Percentiles rank a stretch among this genome's conserved stretches.
phyloP scores from a whole-genome alignment of 2,329 filamentous ascomycete genomes.

The Paecilomyces niveus region DNA sequence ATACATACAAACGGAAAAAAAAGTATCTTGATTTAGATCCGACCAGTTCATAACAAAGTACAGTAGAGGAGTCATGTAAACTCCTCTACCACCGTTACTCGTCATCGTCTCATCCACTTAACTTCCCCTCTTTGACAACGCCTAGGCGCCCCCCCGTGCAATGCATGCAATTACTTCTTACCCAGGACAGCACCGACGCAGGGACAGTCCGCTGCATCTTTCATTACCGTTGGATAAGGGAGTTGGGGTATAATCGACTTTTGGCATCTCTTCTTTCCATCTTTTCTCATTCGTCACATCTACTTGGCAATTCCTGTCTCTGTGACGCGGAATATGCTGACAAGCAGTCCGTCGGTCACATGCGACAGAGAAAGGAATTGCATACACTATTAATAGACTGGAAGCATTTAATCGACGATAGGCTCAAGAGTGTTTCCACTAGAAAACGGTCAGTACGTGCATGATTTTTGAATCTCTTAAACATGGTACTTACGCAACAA shows the following conservation, averaged over 20 bases:
- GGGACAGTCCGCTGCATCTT: neutral
- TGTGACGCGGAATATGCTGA: neutral
- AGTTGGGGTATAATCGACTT: neutral
- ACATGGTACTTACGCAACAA: slow-evolving; percentile 47
- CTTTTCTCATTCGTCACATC: neutral
- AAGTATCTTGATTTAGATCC: neutral
- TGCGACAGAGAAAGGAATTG: neutral
- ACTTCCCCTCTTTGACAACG: neutral
- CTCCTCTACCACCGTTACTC: neutral
- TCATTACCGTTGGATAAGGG: neutral
- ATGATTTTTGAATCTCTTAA: neutral
- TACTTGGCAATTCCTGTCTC: neutral
- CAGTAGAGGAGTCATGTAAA: neutral
- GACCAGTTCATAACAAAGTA: neutral
- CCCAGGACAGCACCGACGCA: neutral
- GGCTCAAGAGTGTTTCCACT: slow-evolving; percentile 44
- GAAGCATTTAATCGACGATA: slow-evolving; percentile 28
- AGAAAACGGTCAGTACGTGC: slow-evolving; percentile 7
- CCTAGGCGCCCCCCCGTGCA: neutral
- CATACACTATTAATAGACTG: neutral
- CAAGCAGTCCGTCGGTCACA: neutral
- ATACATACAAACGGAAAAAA: neutral
- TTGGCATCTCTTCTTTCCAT: neutral
- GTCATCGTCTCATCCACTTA: neutral
- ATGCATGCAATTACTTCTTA: neutral